Evolutionary conservation across 352 stramenopile genomes (phyloP), one percentile per base, ranked within the genome.

Genomic region (Pythium insidiosum): DNA sequence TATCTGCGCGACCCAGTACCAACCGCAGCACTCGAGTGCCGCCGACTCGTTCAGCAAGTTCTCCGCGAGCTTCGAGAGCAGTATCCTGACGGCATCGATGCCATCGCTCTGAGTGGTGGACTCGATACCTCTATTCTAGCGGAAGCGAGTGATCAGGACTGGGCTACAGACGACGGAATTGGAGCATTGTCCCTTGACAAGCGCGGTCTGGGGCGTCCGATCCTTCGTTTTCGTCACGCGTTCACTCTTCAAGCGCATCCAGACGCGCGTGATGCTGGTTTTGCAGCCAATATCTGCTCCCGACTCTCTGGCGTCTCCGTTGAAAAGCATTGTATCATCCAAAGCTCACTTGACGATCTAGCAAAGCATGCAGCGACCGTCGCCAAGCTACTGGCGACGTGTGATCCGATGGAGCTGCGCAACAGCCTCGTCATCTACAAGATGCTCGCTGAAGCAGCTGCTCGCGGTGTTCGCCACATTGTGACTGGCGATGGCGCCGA

Each of bases 361-460:
- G 43, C 86, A 4, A 15, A 22, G 12, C 63, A 73, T 47, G 65
- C 65, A 2, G 48, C 38, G 0, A 40, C 53, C 15, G 74, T 81
- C 7, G 55, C 71, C n/a, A 58, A 72, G 23, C 36, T 83, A 13
- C 53, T 95, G 28, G 57, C 57, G 30, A 84, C 76, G 15, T 95
- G 75, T 36, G 80, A 95, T 45, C n/a, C n/a, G n/a, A n/a, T n/a
- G n/a, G n/a, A n/a, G 23, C 60, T 95, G 6, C 73, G 85, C 26
- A 95, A 95, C 46, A 87, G 69, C 31, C 43, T 94, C 6, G 82
- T 95, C n/a, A 85, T 95, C 43, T 87, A 90, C 25, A 66, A 73
- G 6, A 73, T 75, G 4, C 62, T 95, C 12, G 37, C 67, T 29
- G 50, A 74, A 9, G 85, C 85, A 4, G 38, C 56, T 1, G 43